phyloP scores from a whole-genome alignment of 345 rosid genomes.

The Gossypium longicalyx region DNA sequence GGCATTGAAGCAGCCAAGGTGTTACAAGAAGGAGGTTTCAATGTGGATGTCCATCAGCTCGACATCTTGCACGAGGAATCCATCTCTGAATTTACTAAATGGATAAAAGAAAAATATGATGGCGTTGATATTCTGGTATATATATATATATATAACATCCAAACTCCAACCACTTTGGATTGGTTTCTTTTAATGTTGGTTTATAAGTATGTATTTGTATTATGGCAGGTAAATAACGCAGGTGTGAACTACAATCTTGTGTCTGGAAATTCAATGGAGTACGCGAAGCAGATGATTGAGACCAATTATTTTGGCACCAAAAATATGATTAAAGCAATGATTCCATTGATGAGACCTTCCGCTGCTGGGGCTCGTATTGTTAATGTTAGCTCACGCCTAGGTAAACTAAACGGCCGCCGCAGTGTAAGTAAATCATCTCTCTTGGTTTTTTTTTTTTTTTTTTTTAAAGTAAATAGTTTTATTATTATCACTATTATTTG shows the following conservation, averaged over 20 bases:
- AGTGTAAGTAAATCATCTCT: constrained; percentile 47
- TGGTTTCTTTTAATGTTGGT: no score
- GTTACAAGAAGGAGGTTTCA: constrained; percentile 75
- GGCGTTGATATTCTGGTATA: constrained; percentile 69
- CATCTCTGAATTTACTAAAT: constrained; percentile 46
- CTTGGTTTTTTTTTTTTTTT: no score
- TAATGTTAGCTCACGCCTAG: constrained; percentile 63
- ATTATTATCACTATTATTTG: no score
- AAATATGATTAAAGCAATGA: constrained; percentile 66
- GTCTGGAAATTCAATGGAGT: constrained; percentile 67
- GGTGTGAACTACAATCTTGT: constrained; percentile 84
- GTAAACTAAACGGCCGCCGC: constrained; percentile 71
- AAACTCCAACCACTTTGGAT: neutral
- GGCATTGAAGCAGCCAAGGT: constrained; percentile 82
- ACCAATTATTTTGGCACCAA: constrained; percentile 89
- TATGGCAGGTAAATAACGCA: constrained; percentile 85
- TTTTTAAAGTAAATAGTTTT: no score
- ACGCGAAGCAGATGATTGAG: constrained; percentile 50
- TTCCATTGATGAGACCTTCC: constrained; percentile 77
- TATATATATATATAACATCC: constrained; percentile 30
- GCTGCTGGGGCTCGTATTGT: constrained; percentile 41
- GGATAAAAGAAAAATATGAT: constrained; percentile 64
- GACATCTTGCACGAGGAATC: constrained; percentile 62
- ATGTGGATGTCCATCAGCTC: constrained; percentile 74
- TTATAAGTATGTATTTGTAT: no score